A percentile compares a stretch with the other conserved stretches of the same genome.
phyloP scores from a whole-genome alignment of 805 yeast genomes.

The Spathaspora passalidarum region DNA sequence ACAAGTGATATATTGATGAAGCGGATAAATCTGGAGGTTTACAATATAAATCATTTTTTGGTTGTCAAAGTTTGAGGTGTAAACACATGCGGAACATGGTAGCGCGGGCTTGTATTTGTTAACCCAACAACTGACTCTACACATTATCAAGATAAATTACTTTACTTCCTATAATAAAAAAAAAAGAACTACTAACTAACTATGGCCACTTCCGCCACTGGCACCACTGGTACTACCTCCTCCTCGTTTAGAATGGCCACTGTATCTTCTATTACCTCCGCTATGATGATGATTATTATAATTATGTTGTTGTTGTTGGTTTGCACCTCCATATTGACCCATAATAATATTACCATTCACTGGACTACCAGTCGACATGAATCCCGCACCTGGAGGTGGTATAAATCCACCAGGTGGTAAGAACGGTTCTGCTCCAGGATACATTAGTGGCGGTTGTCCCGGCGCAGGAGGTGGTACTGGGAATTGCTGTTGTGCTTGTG shows the following conservation, averaged over 20 bases:
- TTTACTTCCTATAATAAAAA: background rate
- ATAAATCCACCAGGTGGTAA: constrained; percentile 35
- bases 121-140: background rate
- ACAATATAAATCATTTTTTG: background rate
- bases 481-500: constrained; percentile 9
- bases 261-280: constrained; percentile 14
- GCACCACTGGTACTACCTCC: too few relatives aligned
- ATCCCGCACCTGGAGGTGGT: constrained; percentile 26
- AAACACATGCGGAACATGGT: background rate
- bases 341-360: constrained; percentile 24
- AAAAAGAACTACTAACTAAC: constrained; percentile 1
- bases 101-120: background rate
- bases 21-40: background rate
- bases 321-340: constrained; percentile 8
- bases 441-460: constrained; percentile 34
- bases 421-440: constrained; percentile 30
- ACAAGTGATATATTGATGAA: background rate
- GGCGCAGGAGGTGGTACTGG: constrained; percentile 21
- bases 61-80: background rate
- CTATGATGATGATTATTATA: constrained; percentile 12
- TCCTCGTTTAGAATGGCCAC: constrained; percentile 3
- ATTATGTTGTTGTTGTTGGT: constrained; percentile 4
- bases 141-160: background rate
- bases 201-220: constrained; percentile 12
- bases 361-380: constrained; percentile 25